phyloP scores from a whole-genome alignment of 768 basidiomycete genomes.

The Psilocybe tampanensis region DNA sequence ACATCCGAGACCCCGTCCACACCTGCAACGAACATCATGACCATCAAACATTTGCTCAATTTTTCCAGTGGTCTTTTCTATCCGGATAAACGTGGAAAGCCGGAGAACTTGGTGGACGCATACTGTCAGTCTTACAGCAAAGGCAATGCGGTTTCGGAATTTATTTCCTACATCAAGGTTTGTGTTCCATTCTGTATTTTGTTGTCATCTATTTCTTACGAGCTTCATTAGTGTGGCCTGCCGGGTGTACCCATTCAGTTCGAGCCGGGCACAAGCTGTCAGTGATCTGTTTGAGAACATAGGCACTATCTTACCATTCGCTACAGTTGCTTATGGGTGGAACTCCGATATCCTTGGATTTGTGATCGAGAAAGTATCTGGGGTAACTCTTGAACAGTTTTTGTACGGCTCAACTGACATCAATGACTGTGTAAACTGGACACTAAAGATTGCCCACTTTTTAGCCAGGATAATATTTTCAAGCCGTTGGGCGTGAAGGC shows the following conservation, averaged over 20 bases:
- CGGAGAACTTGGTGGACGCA: constrained; percentile 1
- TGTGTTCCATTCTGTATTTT: background rate
- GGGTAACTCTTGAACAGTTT: constrained; percentile 28
- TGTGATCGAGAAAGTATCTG: constrained; percentile 29
- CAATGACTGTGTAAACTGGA: background rate
- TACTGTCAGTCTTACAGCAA: constrained; percentile 20
- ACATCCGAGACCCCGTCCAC: constrained; percentile 5
- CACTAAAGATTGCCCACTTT: background rate
- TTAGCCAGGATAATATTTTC: constrained; percentile 33
- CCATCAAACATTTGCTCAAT: constrained; percentile 27
- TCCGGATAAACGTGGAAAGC: background rate
- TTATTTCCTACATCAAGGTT: constrained; percentile 22
- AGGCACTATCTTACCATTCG: background rate
- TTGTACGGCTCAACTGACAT: constrained; percentile 21
- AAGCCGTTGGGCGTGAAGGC: constrained; percentile 29
- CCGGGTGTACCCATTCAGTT: constrained; percentile 27
- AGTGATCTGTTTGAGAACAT: background rate
- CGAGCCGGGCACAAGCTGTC: constrained; percentile 32
- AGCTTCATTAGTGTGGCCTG: constrained; percentile 17
- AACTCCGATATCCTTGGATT: constrained; percentile 33
- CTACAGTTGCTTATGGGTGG: constrained; percentile 30
- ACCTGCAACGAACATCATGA: constrained; percentile 22
- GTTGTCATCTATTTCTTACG: background rate
- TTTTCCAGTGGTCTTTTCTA: constrained; percentile 32
- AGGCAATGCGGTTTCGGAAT: constrained; percentile 17